Conservation (phyloP, 2,329 filamentous ascomycete species). For the Claviceps spartinae region DNA sequence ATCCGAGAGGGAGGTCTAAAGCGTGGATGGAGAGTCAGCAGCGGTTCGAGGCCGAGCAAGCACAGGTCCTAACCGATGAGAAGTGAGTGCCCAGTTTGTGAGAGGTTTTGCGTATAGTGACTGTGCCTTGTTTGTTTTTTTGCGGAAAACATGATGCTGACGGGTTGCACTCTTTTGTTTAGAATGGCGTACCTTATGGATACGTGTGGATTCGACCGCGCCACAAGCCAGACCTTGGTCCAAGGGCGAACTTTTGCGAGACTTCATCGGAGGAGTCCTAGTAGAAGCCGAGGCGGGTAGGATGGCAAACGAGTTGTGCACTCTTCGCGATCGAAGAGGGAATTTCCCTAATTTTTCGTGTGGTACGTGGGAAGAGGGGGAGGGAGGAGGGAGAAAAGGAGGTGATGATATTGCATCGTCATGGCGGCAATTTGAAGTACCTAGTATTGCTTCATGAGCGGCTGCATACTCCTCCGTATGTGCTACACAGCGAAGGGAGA, state of each 20-base stretch:
- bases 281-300: slow-evolving; percentile 9
- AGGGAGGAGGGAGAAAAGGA: no score
- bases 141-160: not conserved
- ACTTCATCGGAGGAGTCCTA: slow-evolving; percentile 16
- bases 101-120: not conserved
- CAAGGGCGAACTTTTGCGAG: slow-evolving; percentile 24
- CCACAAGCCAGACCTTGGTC: slow-evolving; percentile 34
- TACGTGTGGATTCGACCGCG: slow-evolving; percentile 39
- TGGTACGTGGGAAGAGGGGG: not conserved
- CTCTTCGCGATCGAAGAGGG: not conserved
- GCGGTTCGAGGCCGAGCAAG: slow-evolving; percentile 59
- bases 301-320: no score
- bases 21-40: slow-evolving; percentile 63
- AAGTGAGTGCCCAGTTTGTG: slow-evolving; percentile 44
- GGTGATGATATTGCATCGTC: no score
- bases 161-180: not conserved
- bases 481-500: not conserved
- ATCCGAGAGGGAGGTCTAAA: slow-evolving; percentile 47
- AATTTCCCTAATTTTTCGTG: not conserved
- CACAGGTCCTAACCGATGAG: slow-evolving; percentile 54
- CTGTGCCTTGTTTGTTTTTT: not conserved
- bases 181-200: slow-evolving; percentile 38
- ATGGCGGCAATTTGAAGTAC: no score
- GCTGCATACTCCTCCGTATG: no score
- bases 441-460: not conserved